Percentiles rank a stretch among this genome's conserved stretches.
These are phyloP conservation scores for Peniophora sp. DNA, from an alignment of 1,284 basidiomycete species.

Conservation along the genomic window DNA sequence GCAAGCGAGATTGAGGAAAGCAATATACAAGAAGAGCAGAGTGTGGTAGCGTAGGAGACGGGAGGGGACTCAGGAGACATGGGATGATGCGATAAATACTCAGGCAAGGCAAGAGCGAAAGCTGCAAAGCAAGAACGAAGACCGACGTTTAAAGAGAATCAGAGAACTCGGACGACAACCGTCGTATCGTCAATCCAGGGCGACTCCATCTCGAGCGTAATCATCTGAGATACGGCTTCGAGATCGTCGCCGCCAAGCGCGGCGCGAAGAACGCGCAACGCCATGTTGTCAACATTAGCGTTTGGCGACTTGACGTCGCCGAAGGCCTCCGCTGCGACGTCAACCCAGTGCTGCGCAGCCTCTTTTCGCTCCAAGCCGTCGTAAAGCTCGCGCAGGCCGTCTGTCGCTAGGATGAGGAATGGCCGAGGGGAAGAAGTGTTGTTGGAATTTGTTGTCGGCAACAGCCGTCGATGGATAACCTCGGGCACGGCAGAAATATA, in stretches of 20 bases:
- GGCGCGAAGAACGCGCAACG: slow-evolving; percentile 46
- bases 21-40: too few species aligned
- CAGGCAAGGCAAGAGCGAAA: background rate
- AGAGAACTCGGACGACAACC: slow-evolving; percentile 55
- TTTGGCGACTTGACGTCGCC: background rate
- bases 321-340: slow-evolving; percentile 19
- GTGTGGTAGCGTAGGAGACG: too few species aligned
- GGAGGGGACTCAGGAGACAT: too few species aligned
- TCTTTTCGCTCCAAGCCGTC: slow-evolving; percentile 32
- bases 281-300: slow-evolving; percentile 36
- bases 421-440: slow-evolving; percentile 16
- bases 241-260: slow-evolving; percentile 52
- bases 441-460: slow-evolving; percentile 3
- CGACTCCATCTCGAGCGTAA: slow-evolving; percentile 59
- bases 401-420: slow-evolving; percentile 57
- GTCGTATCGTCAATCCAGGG: slow-evolving; percentile 69
- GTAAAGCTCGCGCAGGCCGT: slow-evolving; percentile 61
- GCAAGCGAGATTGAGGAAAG: too few species aligned
- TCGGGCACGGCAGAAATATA: slow-evolving; percentile 62
- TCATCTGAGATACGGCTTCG: slow-evolving; percentile 44
- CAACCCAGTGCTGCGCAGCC: slow-evolving; percentile 43
- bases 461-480: slow-evolving; percentile 44
- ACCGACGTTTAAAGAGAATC: too few species aligned
- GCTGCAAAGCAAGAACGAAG: background rate
- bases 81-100: too few species aligned